A percentile compares a stretch with the other conserved stretches of the same genome.
phyloP scores from a whole-genome alignment of 805 yeast genomes.

The Lipomyces anomalus region DNA sequence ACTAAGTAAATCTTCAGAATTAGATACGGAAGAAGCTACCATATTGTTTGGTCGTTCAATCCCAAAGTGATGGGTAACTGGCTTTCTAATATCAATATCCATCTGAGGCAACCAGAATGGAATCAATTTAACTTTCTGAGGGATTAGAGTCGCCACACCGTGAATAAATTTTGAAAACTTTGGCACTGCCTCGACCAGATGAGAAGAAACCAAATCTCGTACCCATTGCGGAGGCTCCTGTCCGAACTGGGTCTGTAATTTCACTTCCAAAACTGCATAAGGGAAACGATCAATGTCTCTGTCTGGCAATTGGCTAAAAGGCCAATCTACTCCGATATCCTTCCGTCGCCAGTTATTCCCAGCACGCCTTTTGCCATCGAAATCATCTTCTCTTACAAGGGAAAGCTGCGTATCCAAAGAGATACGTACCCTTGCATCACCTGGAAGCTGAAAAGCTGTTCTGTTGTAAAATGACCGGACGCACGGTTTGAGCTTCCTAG shows the following conservation, averaged over 20 bases:
- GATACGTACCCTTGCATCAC: slow-evolving; percentile 98
- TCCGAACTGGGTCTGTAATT: slow-evolving; percentile 94
- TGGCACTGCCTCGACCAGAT: slow-evolving; percentile 96
- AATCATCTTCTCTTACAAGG: slow-evolving; percentile 97
- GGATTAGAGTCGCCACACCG: slow-evolving; percentile 88
- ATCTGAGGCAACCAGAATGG: slow-evolving; percentile 99
- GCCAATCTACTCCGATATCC: slow-evolving; percentile 97
- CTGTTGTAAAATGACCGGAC: slow-evolving; percentile 94
- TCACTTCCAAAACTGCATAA: slow-evolving; percentile 95
- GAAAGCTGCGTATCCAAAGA: slow-evolving; percentile 94
- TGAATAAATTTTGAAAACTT: slow-evolving; percentile 96
- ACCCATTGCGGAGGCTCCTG: slow-evolving; percentile 99
- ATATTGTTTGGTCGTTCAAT: slow-evolving; percentile 45
- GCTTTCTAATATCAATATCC: slow-evolving; percentile 92
- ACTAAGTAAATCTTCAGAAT: slow-evolving; percentile 27
- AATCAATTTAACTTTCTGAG: slow-evolving; percentile 73
- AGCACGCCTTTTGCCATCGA: slow-evolving; percentile 88
- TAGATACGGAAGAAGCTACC: slow-evolving; percentile 24
- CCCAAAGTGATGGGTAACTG: slow-evolving; percentile 59
- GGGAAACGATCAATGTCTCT: slow-evolving; percentile 90
- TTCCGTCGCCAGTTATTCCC: slow-evolving; percentile 94
- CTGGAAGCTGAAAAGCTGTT: slow-evolving; percentile 98
- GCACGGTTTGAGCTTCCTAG: slow-evolving; percentile 83
- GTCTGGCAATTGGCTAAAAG: slow-evolving; percentile 79
- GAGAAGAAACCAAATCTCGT: slow-evolving; percentile 81